Percentiles rank a stretch among this genome's conserved stretches.
phyloP scores from a whole-genome alignment of 345 rosid species.

The Aquilaria yunnanensis region DNA sequence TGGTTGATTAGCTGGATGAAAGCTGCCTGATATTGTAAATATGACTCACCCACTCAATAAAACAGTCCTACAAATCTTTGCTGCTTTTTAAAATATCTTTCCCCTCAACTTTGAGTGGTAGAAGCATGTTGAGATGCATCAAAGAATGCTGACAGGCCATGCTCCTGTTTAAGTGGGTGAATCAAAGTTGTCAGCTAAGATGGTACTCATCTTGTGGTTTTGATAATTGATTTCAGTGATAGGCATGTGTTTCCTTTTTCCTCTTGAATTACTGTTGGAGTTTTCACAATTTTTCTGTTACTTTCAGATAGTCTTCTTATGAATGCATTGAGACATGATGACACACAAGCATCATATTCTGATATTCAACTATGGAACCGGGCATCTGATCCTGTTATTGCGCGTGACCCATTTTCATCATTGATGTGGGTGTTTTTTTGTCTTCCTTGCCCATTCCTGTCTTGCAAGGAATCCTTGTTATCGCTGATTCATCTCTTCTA shows the following conservation, averaged over 20 bases:
- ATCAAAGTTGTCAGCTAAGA: conserved; percentile 4
- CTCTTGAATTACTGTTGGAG: neutral
- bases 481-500: conserved; percentile 85
- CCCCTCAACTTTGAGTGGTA: too few relatives aligned
- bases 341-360: conserved; percentile 33
- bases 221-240: neutral
- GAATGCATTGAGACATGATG: conserved; percentile 37
- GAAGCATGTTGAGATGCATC: too few relatives aligned
- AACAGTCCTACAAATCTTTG: too few relatives aligned
- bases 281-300: conserved; percentile 9
- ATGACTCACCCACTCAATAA: too few relatives aligned
- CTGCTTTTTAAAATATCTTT: too few relatives aligned
- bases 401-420: conserved; percentile 90
- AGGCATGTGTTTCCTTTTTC: neutral
- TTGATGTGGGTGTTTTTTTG: conserved; percentile 94
- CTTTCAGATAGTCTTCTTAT: conserved; percentile 37
- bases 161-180: too few relatives aligned
- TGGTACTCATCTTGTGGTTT: neutral
- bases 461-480: conserved; percentile 66
- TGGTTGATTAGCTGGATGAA: too few relatives aligned
- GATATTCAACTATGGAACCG: conserved; percentile 64
- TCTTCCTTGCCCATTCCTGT: conserved; percentile 80
- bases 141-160: too few relatives aligned
- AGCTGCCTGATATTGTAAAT: too few relatives aligned
- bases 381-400: conserved; percentile 77